Base-by-base conservation (phyloP, 805 yeast species). In the Barnettozyma siamensis region DNA sequence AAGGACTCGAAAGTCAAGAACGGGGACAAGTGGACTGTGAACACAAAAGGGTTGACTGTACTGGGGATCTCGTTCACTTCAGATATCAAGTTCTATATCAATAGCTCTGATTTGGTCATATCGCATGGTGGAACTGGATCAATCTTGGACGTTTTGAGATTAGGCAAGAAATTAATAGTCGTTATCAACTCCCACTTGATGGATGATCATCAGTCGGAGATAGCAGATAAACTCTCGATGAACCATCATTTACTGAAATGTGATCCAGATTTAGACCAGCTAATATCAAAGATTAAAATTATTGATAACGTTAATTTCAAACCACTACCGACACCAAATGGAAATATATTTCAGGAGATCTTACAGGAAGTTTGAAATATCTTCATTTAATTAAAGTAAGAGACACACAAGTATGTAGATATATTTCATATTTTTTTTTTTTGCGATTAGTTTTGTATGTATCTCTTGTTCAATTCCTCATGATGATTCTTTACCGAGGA, bases 101-200 rank as follows among this genome's bases (percentile, higher is more conserved):
- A 50, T 0, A 30, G 55, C 1, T 67, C 80, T 2, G 77, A 78
- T 38, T 50, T 87, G 33, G 85, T 91, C 10, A 72, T 93, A 11
- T 80, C 96, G 0, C 98, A 93, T 58, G 97, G 95, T 13, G 83
- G 84, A 1, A 87, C 98, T 0, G 99, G 99, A 2, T 86, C 96
- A 0, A 84, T 91, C 7, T 60, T 93, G 21, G 99, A 91, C 54
- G 72, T 85, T 0, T 60, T 88, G 29, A 68, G 93, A 18, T 43
- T 61, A 13, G 40, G 62, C 1, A 80, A 76, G 54, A 76, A 73
- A 19, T 63, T 88, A 42, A 64, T 89, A 1, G 88, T 84, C 7
- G 82, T 88, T 23, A 75, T 80, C 8, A 91, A 91, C 58, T 71
- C 73, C 10, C 50, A 59, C 5, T 70, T 93, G n/a, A 84, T 87